phyloP scores from a whole-genome alignment of 225 moss, liverwort and hornwort genomes.

The Lunularia cruciata region DNA sequence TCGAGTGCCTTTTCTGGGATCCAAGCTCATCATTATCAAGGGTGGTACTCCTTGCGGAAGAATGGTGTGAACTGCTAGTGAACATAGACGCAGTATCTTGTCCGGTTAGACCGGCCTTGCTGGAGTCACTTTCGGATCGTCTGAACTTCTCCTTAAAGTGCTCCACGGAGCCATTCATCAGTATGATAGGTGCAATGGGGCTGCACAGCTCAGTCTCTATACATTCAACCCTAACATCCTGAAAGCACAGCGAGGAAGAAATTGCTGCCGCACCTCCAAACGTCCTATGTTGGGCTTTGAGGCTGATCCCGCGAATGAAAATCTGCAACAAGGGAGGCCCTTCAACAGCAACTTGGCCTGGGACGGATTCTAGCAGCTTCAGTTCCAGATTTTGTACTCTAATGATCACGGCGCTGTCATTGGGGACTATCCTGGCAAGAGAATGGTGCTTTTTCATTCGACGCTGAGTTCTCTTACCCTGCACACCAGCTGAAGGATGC shows the following conservation, averaged over 20 bases:
- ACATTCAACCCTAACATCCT: constrained; percentile 82
- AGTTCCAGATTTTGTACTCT: constrained; percentile 69
- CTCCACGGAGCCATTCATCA: constrained; percentile 5
- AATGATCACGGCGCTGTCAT: constrained; percentile 80
- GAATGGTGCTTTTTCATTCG: constrained; percentile 33
- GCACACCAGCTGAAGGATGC: background rate
- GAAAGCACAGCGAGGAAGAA: constrained; percentile 72
- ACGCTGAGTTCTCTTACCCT: constrained; percentile 21
- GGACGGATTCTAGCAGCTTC: constrained; percentile 84
- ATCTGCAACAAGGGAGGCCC: constrained; percentile 89
- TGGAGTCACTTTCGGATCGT: background rate
- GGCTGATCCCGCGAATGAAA: constrained; percentile 60
- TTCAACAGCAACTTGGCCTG: constrained; percentile 71
- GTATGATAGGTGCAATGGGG: constrained; percentile 15
- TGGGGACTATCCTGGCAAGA: constrained; percentile 68
- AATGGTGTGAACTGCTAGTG: background rate
- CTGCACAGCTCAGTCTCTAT: constrained; percentile 73
- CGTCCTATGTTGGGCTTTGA: constrained; percentile 75
- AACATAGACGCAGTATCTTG: background rate
- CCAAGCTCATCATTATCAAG: constrained; percentile 21
- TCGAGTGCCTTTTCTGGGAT: constrained; percentile 38
- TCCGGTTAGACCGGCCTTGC: background rate
- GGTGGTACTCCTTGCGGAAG: background rate
- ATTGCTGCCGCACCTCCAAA: constrained; percentile 85
- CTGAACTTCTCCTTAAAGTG: constrained; percentile 22